phyloP scores from a whole-genome alignment of 192 early-diverging fungal species.

The Backusella morwellensis region DNA sequence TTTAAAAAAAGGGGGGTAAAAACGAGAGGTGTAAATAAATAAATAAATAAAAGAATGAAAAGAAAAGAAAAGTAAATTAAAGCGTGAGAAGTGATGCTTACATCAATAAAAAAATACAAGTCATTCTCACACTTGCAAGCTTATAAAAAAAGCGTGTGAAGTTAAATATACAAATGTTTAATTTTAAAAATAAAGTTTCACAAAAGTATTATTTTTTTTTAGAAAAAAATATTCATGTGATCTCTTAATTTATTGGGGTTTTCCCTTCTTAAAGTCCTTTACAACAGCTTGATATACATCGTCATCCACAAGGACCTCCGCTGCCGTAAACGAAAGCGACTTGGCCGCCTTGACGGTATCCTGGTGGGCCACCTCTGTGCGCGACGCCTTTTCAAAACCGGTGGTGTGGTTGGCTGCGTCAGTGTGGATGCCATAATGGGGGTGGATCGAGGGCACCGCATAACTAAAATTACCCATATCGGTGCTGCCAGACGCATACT shows the following conservation, averaged over 20 bases:
- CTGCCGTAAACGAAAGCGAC: conserved; percentile 45
- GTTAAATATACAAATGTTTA: neutral
- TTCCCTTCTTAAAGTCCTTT: conserved; percentile 35
- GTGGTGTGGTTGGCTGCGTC: conserved; percentile 59
- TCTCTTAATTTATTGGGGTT: conserved; percentile 7
- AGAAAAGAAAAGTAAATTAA: neutral
- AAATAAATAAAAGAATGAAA: conserved; percentile 2
- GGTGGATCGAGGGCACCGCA: conserved; percentile 60
- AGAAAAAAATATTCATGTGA: neutral
- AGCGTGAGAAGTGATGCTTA: neutral
- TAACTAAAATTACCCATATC: conserved; percentile 78
- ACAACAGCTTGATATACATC: conserved; percentile 40
- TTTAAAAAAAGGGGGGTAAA: neutral
- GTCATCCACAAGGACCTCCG: conserved; percentile 46
- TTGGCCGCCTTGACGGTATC: conserved; percentile 54
- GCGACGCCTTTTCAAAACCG: conserved; percentile 57
- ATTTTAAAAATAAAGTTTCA: neutral
- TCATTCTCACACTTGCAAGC: neutral
- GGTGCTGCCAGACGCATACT: conserved; percentile 49
- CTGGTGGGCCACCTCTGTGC: conserved; percentile 54
- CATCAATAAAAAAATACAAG: neutral
- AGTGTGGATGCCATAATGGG: conserved; percentile 40
- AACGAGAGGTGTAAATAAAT: neutral
- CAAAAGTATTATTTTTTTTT: neutral
- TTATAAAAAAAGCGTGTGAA: neutral